These are phyloP conservation scores for Margaritispora aquatica DNA, from an alignment of 495 filamentous ascomycete genomes.

Conservation along the genomic window DNA sequence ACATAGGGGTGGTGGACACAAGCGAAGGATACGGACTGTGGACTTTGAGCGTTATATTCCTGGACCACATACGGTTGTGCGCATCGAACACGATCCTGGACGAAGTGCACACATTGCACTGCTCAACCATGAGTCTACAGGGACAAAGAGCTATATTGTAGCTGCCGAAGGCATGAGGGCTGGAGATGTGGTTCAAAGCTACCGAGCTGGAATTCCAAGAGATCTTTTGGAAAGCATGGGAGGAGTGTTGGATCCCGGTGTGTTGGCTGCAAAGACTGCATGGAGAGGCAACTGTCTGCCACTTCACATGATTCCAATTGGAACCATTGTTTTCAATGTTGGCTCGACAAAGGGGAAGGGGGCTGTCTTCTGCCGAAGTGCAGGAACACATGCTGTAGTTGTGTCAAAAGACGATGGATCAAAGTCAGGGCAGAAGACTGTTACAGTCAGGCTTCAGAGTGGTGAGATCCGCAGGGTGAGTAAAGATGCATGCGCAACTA, in stretches of 20 bases:
- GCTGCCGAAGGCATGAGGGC: constrained; percentile 89
- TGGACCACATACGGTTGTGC: constrained; percentile 79
- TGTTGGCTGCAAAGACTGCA: constrained; percentile 87
- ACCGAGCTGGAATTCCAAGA: constrained; percentile 77
- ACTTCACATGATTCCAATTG: constrained; percentile 87
- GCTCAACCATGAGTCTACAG: constrained; percentile 61
- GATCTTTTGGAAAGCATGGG: constrained; percentile 86
- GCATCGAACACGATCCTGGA: constrained; percentile 93
- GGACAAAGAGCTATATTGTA: constrained; percentile 77
- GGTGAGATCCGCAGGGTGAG: constrained; percentile 85
- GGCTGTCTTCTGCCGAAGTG: constrained; percentile 88
- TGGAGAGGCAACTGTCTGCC: constrained; percentile 94
- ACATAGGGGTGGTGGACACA: constrained; percentile 85
- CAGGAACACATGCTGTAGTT: constrained; percentile 84
- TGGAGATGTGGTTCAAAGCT: constrained; percentile 88
- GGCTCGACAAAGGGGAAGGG: constrained; percentile 66
- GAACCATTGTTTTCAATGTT: constrained; percentile 84
- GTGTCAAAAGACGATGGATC: constrained; percentile 67
- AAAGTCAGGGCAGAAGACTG: constrained; percentile 46
- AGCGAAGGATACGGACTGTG: constrained; percentile 82
- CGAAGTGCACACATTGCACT: constrained; percentile 91
- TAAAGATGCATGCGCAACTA: constrained; percentile 86
- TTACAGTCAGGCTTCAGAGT: constrained; percentile 80
- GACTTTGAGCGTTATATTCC: constrained; percentile 74
- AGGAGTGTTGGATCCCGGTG: constrained; percentile 83